Base-by-base conservation (phyloP, 2,329 filamentous ascomycete genomes). In the Dactylella cylindrospora region DNA sequence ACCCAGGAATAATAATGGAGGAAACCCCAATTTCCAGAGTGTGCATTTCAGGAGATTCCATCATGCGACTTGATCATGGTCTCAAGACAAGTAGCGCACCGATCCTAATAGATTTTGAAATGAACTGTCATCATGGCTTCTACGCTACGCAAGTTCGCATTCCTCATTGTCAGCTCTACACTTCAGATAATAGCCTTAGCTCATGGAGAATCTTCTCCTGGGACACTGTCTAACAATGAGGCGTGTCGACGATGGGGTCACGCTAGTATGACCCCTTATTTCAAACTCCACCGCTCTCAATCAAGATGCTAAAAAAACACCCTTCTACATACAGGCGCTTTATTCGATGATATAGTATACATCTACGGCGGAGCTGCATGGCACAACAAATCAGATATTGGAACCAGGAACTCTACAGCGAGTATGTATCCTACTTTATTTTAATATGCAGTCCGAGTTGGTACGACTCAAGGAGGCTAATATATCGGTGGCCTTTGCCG, bases 321-420 rank as follows among this genome's bases (percentile, higher is more conserved):
- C 9, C 23, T 1, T 5, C 17, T 13, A 17, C 9, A 3, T 26
- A 17, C 22, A 59, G 53, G 53, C 19, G 36, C 35, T 9, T 3
- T 52, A 1, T 44, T 17, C 19, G 12, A 39, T 12, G 31, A 46
- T 13, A 44, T 28, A 1, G 12, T 59, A 3, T 46, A 52, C 15
- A 22, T 60, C 5, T 60, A 52, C 31, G 54, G 39, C 19, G 54
- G 54, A n/a, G 45, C 45, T 32, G 29, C 17, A 26, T 44, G 39
- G 33, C 36, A 38, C 13, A 13, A 32, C 8, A 19, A 32, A 45
- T 38, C 53, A 8, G 46, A 40, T 2, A 33, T 31, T 6, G 26
- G 17, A 9, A n/a, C 25, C 9, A 19, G 8, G 2, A 36, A 35
- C 15, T 46, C 20, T 8, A 51, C 54, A 5, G 13, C 32, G 22